These are phyloP conservation scores for Cardamine occulta DNA, from an alignment of 345 rosid species.

Conservation along the genomic window DNA sequence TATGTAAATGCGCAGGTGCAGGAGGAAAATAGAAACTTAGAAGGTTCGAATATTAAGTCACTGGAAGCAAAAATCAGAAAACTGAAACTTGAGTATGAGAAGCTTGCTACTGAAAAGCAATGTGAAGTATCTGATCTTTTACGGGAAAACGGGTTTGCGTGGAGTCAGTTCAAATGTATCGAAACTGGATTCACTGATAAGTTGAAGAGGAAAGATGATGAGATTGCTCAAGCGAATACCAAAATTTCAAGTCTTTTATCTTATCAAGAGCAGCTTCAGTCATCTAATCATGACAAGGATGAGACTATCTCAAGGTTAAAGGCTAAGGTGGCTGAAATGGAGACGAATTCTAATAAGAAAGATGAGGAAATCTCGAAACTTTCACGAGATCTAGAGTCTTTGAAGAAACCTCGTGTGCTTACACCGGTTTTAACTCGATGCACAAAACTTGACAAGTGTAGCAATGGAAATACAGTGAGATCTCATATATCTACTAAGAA, in stretches of 20 bases:
- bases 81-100: slow-evolving; percentile 58
- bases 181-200: slow-evolving; percentile 58
- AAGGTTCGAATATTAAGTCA: slow-evolving; percentile 36
- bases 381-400: slow-evolving; percentile 54
- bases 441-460: slow-evolving; percentile 32
- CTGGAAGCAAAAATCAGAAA: slow-evolving; percentile 53
- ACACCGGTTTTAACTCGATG: slow-evolving; percentile 58
- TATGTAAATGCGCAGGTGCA: slow-evolving; percentile 5
- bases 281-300: slow-evolving; percentile 66
- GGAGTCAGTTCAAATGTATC: slow-evolving; percentile 68
- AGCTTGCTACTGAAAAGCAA: slow-evolving; percentile 61
- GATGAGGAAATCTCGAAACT: slow-evolving; percentile 55
- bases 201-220: slow-evolving; percentile 59
- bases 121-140: slow-evolving; percentile 57
- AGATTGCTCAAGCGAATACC: slow-evolving; percentile 58
- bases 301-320: slow-evolving; percentile 54
- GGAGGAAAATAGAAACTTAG: slow-evolving; percentile 26
- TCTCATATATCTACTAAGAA: slow-evolving; percentile 42
- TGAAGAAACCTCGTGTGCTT: slow-evolving; percentile 50
- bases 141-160: slow-evolving; percentile 68
- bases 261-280: slow-evolving; percentile 60
- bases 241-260: slow-evolving; percentile 62
- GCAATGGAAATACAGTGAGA: slow-evolving; percentile 36
- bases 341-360: slow-evolving; percentile 50
- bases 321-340: slow-evolving; percentile 57